These are phyloP conservation scores for Cystobasidiaceae sp. DNA, from an alignment of 1,284 basidiomycete genomes.

Conservation along the genomic window DNA sequence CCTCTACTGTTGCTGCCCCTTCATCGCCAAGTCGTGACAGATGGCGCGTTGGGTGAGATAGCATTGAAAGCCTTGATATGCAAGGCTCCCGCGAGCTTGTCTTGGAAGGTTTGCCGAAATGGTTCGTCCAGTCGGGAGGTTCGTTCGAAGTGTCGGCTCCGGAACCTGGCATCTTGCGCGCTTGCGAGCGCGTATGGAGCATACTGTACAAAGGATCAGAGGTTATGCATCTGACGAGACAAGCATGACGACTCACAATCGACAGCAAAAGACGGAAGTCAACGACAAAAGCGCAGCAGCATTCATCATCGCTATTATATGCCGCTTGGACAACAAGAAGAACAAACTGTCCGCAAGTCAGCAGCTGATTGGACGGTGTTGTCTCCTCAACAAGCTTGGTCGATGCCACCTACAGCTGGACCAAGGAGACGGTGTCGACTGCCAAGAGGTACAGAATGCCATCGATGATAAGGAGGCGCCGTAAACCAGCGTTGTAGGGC, in stretches of 20 bases:
- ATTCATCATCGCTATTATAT: constrained; percentile 19
- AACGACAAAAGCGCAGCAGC: constrained; percentile 5
- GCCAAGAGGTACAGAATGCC: constrained; percentile 23
- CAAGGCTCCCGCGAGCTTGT: background rate
- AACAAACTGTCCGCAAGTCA: background rate
- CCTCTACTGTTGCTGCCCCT: no score
- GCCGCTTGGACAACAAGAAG: background rate
- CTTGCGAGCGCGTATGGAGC: constrained; percentile 9
- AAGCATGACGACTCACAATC: background rate
- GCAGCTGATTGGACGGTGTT: background rate
- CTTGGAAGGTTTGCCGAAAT: background rate
- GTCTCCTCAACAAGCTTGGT: background rate
- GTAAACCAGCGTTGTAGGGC: background rate
- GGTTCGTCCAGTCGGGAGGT: constrained; percentile 21
- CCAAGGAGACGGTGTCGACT: background rate
- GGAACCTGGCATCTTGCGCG: background rate
- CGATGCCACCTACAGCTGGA: constrained; percentile 7
- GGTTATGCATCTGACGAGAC: background rate
- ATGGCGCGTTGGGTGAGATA: no score
- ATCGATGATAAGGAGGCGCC: constrained; percentile 10
- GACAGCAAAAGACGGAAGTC: constrained; percentile 29
- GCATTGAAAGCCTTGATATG: background rate
- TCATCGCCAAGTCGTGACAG: no score
- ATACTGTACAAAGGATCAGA: constrained; percentile 1
- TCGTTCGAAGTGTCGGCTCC: background rate